These are phyloP conservation scores for Alternaria burnsii DNA, from an alignment of 2,329 filamentous ascomycete species.

Conservation along the genomic window DNA sequence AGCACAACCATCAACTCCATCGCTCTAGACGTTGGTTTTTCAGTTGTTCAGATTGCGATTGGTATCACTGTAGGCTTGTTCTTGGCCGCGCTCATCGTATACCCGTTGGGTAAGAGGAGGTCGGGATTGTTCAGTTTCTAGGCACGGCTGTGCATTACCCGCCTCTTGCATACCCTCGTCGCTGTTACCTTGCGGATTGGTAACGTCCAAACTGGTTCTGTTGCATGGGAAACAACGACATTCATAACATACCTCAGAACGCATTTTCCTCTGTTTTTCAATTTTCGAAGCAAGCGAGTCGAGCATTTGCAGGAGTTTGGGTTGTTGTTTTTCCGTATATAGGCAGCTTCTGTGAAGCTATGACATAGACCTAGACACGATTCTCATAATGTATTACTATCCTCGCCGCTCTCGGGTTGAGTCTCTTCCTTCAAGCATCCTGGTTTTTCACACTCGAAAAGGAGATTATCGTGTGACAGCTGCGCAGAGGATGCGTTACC, in stretches of 20 bases:
- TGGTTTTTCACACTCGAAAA: not conserved
- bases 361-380: not conserved
- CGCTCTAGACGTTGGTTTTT: conserved; percentile 59
- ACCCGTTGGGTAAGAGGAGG: conserved; percentile 60
- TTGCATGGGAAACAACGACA: not conserved
- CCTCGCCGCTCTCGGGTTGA: not conserved
- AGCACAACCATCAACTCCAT: conserved; percentile 51
- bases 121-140: conserved; percentile 51
- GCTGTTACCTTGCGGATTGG: not conserved
- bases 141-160: not conserved
- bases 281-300: conserved; percentile 12
- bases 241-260: not conserved
- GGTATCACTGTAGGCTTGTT: conserved; percentile 62
- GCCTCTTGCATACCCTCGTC: not conserved
- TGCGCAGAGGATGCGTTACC: not conserved
- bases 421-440: not conserved
- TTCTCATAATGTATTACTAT: conserved; percentile 2
- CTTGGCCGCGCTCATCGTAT: conserved; percentile 58
- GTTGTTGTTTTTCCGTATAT: not conserved
- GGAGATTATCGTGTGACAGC: not conserved
- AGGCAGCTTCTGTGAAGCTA: conserved; percentile 7
- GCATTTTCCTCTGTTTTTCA: not conserved
- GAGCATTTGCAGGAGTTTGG: conserved; percentile 13
- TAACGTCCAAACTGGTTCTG: not conserved
- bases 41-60: conserved; percentile 60